Evolutionary conservation across 495 filamentous ascomycete genomes (phyloP).

Genomic region (Astrothelium subdiscretum): DNA sequence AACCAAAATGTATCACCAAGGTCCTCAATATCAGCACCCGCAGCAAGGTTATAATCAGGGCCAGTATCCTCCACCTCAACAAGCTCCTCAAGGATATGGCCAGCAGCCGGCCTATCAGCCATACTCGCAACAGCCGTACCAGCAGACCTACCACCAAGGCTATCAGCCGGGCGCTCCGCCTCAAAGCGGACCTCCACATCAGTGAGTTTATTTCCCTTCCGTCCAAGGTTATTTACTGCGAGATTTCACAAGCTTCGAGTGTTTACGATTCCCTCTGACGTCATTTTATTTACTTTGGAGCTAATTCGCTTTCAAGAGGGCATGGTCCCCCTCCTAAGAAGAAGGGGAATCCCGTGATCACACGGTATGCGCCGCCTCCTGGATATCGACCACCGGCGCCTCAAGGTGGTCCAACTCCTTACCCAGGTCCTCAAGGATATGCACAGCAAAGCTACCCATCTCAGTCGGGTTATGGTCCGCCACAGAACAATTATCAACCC

Average conservation of each 20-base stretch:
- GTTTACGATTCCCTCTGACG: background rate
- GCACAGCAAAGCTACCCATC: conserved; percentile 10
- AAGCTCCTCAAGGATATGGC: background rate
- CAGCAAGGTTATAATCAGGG: conserved; percentile 13
- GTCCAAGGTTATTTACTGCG: background rate
- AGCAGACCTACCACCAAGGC: conserved; percentile 2
- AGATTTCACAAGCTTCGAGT: background rate
- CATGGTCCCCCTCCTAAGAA: conserved; percentile 19
- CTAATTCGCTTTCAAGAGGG: background rate
- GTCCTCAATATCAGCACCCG: conserved; percentile 13
- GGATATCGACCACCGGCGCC: conserved; percentile 24
- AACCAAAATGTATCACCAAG: conserved; percentile 5
- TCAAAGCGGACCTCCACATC: conserved; percentile 10
- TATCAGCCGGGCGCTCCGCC: conserved; percentile 13
- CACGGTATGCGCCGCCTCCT: conserved; percentile 29
- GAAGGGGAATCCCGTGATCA: conserved; percentile 31
- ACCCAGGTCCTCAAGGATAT: conserved; percentile 7
- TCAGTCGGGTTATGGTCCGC: background rate
- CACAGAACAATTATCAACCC: background rate
- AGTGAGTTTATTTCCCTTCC: conserved; percentile 12
- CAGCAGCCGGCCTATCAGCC: conserved; percentile 3
- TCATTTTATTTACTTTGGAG: background rate
- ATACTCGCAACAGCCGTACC: conserved; percentile 3
- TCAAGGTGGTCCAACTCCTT: background rate
- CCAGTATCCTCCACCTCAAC: conserved; percentile 2